Base-by-base conservation (phyloP, 148 eudicot genomes). In the Vaccinium vitisidaea region DNA sequence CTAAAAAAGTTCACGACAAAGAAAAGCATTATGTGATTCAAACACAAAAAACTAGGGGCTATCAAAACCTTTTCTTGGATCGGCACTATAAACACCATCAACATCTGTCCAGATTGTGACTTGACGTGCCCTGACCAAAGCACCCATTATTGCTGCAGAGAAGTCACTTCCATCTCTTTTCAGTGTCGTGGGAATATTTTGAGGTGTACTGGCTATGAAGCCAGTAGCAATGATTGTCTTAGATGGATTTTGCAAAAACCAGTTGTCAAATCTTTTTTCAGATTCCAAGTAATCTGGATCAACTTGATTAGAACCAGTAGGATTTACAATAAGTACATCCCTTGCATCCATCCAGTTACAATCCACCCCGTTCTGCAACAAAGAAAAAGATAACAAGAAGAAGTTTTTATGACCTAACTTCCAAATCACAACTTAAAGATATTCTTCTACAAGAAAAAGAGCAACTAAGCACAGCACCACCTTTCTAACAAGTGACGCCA, bases 101-200 rank as follows among this genome's bases (percentile, higher is more conserved):
- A 97, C 99, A 88, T 97, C 99, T 21, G 99, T 97, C 99, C 99
- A 97, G 80, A 97, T 97, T 80, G 99, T 97, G 87, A 97, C 97
- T 90, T 94, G 96, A 55, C 94, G 87, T 48, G 99, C 98, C 90
- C 85, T 91, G 82, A 93, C 87, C 61, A 97, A 92, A 84, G 99
- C 95, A 74, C 99, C 99, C 98, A 97, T 91, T 85, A 97, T 97
- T 88, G 99, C 98, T 13, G 99, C 99, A 59, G 99, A 97, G 84
- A 97, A 97, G 85, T 97, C 99, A 87, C 99, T 97, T 55, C 99
- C 99, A 86, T 97, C 98, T 88, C 99, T 91, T 85, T 97, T 97
- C 85, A 97, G 88, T 74, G 99, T 97, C 75, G 99, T 97, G 39
- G 99, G 99, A 77, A 97, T 95, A 80, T 94, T 94, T 85, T 97